Evolutionary conservation across 331 rosid genomes (phyloP), one percentile per base, ranked within the genome.

Genomic region (Quercus phellos): DNA sequence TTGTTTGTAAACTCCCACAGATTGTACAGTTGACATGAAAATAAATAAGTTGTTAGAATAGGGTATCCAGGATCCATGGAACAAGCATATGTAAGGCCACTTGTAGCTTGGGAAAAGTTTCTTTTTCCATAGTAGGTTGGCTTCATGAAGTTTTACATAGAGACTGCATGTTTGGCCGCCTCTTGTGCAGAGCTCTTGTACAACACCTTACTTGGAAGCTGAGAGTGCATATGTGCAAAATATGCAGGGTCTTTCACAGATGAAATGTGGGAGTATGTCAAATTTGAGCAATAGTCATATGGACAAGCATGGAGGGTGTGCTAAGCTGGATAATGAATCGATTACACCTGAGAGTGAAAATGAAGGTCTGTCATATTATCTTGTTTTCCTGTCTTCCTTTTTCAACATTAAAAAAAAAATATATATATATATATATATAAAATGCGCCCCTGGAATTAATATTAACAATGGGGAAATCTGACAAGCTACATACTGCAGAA

Each of bases 121-220:
- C 69, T 82, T 78, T 72, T 38, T 38, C 46, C 76, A 51, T 67
- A 83, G 26, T 85, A 51, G 75, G 58, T 76, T 82, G 78, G 77
- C 70, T 75, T 63, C 66, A 55, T 73, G 74, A 85, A 68, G 73
- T 82, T 88, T 86, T 30, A 74, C 70, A 46, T 61, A 53, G 64
- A 68, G 74, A 80, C 79, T 82, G 69, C 32, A 56, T 85, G 78
- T 79, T 89, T 81, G 80, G 69, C 75, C 86, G 77, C 78, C 68
- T 85, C 83, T 80, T 82, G 89, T 83, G 89, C 94, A 92, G 97
- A 95, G 97, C 89, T 93, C 99, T 74, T 91, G 92, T 87, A 91
- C 96, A 38, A 95, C 82, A 90, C 96, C 95, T 30, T 97, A 87
- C 59, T 78, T 91, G 75, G 98, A 93, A 77, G 84, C 80, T 80